Conservation (phyloP, 1,139 yeast species). For the Hyphopichia buzzinii region DNA sequence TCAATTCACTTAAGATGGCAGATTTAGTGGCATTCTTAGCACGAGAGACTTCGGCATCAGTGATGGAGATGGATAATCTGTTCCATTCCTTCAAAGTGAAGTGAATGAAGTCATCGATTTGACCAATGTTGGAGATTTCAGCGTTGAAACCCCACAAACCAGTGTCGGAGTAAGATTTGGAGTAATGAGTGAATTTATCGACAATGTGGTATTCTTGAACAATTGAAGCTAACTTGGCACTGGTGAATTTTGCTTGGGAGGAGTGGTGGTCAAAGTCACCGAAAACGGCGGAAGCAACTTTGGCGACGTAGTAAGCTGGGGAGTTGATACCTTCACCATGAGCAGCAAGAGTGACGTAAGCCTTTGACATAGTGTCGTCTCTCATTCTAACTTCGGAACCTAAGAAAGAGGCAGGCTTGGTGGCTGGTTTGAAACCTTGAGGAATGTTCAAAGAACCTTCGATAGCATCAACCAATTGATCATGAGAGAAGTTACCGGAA, state of each 20-base stretch:
- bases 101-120: constrained; percentile 73
- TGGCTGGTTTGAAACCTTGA: constrained; percentile 55
- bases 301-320: constrained; percentile 64
- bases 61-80: constrained; percentile 70
- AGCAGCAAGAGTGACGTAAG: constrained; percentile 72
- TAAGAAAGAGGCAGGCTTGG: constrained; percentile 59
- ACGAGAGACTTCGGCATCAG: constrained; percentile 75
- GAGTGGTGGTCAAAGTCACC: constrained; percentile 57
- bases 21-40: constrained; percentile 72
- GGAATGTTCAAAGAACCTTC: constrained; percentile 48
- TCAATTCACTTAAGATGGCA: constrained; percentile 48
- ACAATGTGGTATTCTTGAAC: constrained; percentile 72
- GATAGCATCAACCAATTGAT: constrained; percentile 62
- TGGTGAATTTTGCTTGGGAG: constrained; percentile 63
- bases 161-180: constrained; percentile 67
- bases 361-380: constrained; percentile 82
- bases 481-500: constrained; percentile 70
- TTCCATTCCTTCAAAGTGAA: constrained; percentile 84
- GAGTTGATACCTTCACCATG: constrained; percentile 65
- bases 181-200: constrained; percentile 69
- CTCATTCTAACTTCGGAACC: constrained; percentile 86
- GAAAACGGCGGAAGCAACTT: constrained; percentile 71
- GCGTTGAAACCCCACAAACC: constrained; percentile 84
- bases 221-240: constrained; percentile 80
- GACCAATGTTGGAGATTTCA: constrained; percentile 55